A percentile compares a stretch with the other conserved stretches of the same genome.
Evolutionary conservation across 2,329 filamentous ascomycete genomes (phyloP).

Genomic region (Arthrobotrys entomopaga): DNA sequence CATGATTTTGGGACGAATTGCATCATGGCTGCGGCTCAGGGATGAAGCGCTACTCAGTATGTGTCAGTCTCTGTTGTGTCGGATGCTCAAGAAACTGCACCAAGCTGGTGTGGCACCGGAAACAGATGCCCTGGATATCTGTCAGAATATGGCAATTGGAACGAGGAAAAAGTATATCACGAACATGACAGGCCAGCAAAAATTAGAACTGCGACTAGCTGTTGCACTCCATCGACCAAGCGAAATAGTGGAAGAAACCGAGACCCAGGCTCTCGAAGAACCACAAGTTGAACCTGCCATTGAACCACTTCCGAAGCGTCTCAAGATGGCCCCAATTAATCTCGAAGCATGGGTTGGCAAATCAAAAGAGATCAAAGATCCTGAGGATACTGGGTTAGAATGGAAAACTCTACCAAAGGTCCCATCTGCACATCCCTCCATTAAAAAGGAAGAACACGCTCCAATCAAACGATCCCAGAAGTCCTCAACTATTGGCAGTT

Average conservation of each 20-base stretch:
- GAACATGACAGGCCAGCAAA: conserved; percentile 82
- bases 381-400: background rate
- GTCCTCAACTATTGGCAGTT: conserved; percentile 2
- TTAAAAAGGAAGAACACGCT: conserved; percentile 18
- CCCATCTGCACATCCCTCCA: background rate
- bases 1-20: conserved; percentile 63
- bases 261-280: conserved; percentile 2
- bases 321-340: conserved; percentile 22
- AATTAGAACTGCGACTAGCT: conserved; percentile 78
- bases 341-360: conserved; percentile 42
- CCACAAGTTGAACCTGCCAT: conserved; percentile 67
- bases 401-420: background rate
- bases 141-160: conserved; percentile 66
- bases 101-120: conserved; percentile 74
- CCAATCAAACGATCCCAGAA: conserved; percentile 21
- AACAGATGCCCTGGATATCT: conserved; percentile 68
- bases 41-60: conserved; percentile 86
- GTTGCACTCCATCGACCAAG: conserved; percentile 63
- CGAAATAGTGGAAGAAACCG: conserved; percentile 64
- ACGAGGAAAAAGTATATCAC: conserved; percentile 73
- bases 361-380: conserved; percentile 4
- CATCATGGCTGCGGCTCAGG: conserved; percentile 78
- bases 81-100: conserved; percentile 82
- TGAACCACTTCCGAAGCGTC: conserved; percentile 39
- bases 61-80: conserved; percentile 82